Percentiles rank a stretch among this genome's conserved stretches.
Conservation (phyloP, 345 rosid species). For the Brassica rapa region DNA sequence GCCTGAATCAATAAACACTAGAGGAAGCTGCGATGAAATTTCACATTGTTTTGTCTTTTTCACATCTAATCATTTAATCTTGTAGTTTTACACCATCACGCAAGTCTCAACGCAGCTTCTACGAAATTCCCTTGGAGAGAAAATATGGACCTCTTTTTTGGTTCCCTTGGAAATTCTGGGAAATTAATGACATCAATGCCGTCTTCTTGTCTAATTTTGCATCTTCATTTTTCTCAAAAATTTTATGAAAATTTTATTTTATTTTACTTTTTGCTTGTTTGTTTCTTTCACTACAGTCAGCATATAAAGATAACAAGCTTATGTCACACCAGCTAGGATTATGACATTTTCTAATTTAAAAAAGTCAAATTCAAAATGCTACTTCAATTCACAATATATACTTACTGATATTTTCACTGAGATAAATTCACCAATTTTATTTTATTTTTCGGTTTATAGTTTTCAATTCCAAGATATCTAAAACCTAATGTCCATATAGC, state of each 20-base stretch:
- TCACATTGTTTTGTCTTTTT: constrained; percentile 21
- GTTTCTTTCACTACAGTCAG: neutral
- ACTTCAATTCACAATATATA: neutral
- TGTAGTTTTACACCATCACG: constrained; percentile 10
- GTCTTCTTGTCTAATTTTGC: neutral
- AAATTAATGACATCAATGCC: constrained; percentile 16
- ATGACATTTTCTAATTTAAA: neutral
- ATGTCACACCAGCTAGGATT: neutral
- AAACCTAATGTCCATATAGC: neutral
- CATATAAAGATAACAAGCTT: neutral
- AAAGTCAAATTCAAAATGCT: neutral
- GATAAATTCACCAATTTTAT: neutral
- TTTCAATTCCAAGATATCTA: neutral
- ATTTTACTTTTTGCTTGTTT: neutral
- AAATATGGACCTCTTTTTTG: constrained; percentile 30
- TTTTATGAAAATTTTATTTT: neutral
- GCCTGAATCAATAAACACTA: neutral
- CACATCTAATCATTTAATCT: constrained; percentile 30
- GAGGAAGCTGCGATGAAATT: constrained; percentile 38
- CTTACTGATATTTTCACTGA: neutral
- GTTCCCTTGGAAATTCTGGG: constrained; percentile 27
- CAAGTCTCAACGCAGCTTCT: constrained; percentile 35
- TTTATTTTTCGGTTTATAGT: neutral
- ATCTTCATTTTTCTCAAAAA: neutral
- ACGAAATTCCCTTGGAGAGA: constrained; percentile 33